These are phyloP conservation scores for Pyrus pyrifolia DNA, from an alignment of 306 rosid species.

Conservation along the genomic window DNA sequence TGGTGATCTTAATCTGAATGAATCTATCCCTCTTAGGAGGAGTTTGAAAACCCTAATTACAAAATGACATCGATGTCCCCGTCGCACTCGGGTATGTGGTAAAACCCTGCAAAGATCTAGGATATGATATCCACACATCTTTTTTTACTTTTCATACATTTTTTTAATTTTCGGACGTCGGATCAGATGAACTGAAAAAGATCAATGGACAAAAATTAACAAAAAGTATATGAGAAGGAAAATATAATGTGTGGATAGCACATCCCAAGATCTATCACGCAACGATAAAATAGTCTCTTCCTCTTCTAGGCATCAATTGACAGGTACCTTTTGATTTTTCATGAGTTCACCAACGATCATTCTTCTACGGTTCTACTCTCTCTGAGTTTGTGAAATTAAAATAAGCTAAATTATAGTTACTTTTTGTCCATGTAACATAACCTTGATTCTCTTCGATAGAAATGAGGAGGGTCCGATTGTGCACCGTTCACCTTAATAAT, in stretches of 20 bases:
- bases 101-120: neutral
- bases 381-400: neutral
- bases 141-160: too few species aligned
- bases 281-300: too few species aligned
- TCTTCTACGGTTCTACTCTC: neutral
- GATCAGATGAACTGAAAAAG: too few species aligned
- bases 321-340: neutral
- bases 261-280: neutral
- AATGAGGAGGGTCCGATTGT: too few species aligned
- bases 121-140: too few species aligned
- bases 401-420: neutral
- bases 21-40: constrained; percentile 22
- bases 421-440: too few species aligned
- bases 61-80: constrained; percentile 52
- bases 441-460: too few species aligned
- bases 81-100: constrained; percentile 20
- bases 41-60: constrained; percentile 62
- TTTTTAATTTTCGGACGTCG: accelerated
- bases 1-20: constrained; percentile 23
- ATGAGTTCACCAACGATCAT: neutral
- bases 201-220: too few species aligned
- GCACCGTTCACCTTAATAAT: too few species aligned
- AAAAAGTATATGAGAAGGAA: accelerated
- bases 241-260: too few species aligned
- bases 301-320: neutral